Evolutionary conservation across 2,329 filamentous ascomycete genomes (phyloP).

Genomic region (Sordariomycetes sp.): DNA sequence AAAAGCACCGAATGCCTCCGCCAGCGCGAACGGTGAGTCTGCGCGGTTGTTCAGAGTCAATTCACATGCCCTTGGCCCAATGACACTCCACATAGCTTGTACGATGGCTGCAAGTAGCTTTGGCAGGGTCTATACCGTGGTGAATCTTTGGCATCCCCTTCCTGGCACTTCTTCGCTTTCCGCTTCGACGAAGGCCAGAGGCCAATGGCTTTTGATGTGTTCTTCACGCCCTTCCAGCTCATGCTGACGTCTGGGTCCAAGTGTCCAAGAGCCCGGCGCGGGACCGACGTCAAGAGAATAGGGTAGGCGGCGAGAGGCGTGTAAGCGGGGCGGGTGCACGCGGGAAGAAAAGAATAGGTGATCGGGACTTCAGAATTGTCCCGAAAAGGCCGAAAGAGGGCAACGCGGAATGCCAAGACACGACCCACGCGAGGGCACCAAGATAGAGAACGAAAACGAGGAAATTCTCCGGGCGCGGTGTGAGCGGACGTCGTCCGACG

Average conservation of each 20-base stretch:
- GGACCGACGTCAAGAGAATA: neutral
- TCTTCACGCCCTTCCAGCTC: conserved; percentile 23
- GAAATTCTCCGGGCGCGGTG: neutral
- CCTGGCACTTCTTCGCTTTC: conserved; percentile 9
- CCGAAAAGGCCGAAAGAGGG: neutral
- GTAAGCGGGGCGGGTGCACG: neutral
- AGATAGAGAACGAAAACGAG: conserved; percentile 1
- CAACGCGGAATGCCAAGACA: neutral
- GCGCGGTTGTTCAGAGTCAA: neutral
- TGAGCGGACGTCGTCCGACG: neutral
- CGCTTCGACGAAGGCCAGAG: conserved; percentile 16
- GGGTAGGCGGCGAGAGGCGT: neutral
- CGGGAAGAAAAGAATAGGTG: neutral
- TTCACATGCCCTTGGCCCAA: neutral
- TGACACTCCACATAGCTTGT: neutral
- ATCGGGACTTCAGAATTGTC: neutral
- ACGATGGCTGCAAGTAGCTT: neutral
- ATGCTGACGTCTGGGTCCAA: conserved; percentile 13
- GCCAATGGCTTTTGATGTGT: conserved; percentile 17
- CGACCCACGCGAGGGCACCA: neutral
- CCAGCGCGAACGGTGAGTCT: neutral
- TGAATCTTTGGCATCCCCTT: neutral
- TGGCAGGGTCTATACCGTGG: conserved; percentile 1
- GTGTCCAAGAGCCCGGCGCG: neutral
- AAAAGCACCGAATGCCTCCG: neutral